Base-by-base conservation (phyloP, 805 yeast genomes). In the Groenewaldozyma salmanticensis region DNA sequence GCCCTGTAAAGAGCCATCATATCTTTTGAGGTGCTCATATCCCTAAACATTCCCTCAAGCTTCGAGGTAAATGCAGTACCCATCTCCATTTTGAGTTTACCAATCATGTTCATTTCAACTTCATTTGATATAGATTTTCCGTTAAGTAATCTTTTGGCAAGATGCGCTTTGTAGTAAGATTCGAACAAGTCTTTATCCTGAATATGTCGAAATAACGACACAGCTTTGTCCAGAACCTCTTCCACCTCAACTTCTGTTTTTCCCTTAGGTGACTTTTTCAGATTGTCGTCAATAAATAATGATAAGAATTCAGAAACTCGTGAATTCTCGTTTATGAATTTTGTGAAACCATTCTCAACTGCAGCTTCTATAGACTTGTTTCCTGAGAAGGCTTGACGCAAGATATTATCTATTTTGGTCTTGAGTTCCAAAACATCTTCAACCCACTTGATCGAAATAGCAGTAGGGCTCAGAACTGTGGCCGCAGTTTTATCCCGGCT, bases 161-260 rank as follows among this genome's bases (percentile, higher is more conserved):
- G 67, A 61, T 84, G 95, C 40, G 79, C 82, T 52, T 86, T 86
- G 59, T 85, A 87, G 46, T 81, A 78, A 33, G 75, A 80, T 55
- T 86, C 95, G 62, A 87, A 88, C 20, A 82, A 65, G 60, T 87
- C 96, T 54, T 86, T 88, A 51, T 88, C 95, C 44, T 75, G 70
- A 35, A 87, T 68, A 53, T 75, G 78, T 42, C 79, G 66, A 52
- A 87, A 77, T 24, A 88, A 70, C 18, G 68, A 60, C 9, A 83
- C 69, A 0, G 86, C 74, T 21, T 71, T 70, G 34, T 66, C 67
- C 41, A 86, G 61, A 6, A 73, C 5, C 51, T 66, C 50, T 64
- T 69, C 68, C 42, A 67, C 50, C 52, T 70, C 69, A 46, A 68
- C 62, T 45, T 72, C 64, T 21, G 68, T 56, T 49, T 67, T 66